Conservation (phyloP, 2,329 filamentous ascomycete species). For the Colletotrichum falcatum region DNA sequence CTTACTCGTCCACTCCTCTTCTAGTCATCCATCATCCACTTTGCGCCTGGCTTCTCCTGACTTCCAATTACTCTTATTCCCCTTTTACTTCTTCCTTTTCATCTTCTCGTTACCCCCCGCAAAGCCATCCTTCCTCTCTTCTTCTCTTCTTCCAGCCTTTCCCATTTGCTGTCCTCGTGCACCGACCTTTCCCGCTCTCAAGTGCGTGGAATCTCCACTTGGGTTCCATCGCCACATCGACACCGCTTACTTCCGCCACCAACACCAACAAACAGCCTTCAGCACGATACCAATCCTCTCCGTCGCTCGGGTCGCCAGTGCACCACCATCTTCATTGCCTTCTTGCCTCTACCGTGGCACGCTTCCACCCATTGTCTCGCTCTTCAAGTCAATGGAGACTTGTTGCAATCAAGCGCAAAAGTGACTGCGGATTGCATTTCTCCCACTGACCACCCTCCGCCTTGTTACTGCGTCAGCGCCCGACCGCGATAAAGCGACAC, state of each 20-base stretch:
- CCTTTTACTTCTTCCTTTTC: not conserved
- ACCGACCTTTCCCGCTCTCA: not conserved
- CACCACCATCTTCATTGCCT: slow-evolving; percentile 1
- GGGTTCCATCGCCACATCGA: slow-evolving; percentile 24
- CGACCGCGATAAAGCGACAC: slow-evolving; percentile 24
- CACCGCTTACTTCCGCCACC: slow-evolving; percentile 6
- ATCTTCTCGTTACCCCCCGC: slow-evolving; percentile 11
- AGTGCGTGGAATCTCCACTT: slow-evolving; percentile 1
- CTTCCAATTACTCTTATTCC: slow-evolving; percentile 31
- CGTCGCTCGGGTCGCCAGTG: not conserved
- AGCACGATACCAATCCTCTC: slow-evolving; percentile 8
- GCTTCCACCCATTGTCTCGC: slow-evolving; percentile 8
- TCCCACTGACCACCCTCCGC: slow-evolving; percentile 23
- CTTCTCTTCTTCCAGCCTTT: slow-evolving; percentile 2
- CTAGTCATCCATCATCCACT: slow-evolving; percentile 39
- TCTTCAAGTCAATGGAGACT: slow-evolving; percentile 27
- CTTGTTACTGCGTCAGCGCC: slow-evolving; percentile 18
- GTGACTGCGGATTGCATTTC: slow-evolving; percentile 17
- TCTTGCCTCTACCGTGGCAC: slow-evolving; percentile 15
- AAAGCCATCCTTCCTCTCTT: not conserved
- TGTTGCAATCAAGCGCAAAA: slow-evolving; percentile 4
- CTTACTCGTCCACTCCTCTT: slow-evolving; percentile 18
- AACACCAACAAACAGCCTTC: not conserved
- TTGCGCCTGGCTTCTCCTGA: slow-evolving; percentile 35
- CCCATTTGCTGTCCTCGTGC: slow-evolving; percentile 2